A percentile compares a stretch with the other conserved stretches of the same genome.
phyloP scores from a whole-genome alignment of 305 asterid species.

The Fraxinus albicans region DNA sequence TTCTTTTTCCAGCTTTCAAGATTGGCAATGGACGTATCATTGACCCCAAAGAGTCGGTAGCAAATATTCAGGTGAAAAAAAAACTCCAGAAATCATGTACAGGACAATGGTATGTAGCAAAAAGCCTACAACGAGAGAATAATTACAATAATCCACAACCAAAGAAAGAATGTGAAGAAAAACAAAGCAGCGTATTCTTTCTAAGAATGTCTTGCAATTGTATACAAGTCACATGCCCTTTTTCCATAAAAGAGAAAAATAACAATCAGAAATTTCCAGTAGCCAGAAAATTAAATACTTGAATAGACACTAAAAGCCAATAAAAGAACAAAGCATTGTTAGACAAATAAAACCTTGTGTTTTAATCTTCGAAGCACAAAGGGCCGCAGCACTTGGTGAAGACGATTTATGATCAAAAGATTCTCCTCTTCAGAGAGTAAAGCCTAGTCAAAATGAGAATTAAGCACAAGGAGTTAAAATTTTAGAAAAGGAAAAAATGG shows the following conservation, averaged over 20 bases:
- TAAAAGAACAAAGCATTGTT: slow-evolving; percentile 8
- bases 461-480: slow-evolving; percentile 14
- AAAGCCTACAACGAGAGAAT: background rate
- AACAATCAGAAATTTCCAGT: slow-evolving; percentile 8
- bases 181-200: background rate
- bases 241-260: background rate
- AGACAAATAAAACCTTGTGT: slow-evolving; percentile 70
- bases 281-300: slow-evolving; percentile 17
- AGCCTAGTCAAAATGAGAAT: slow-evolving; percentile 54
- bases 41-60: background rate
- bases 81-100: background rate
- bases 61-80: background rate
- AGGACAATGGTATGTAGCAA: background rate
- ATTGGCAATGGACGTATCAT: background rate
- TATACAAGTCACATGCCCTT: background rate
- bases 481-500: slow-evolving; percentile 14
- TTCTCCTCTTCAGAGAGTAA: slow-evolving; percentile 98
- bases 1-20: background rate
- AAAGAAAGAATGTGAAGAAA: background rate
- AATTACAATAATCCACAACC: background rate
- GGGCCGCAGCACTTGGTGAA: slow-evolving; percentile 99
- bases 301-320: slow-evolving; percentile 9
- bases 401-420: slow-evolving; percentile 95
- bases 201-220: background rate
- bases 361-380: slow-evolving; percentile 96